A percentile compares a stretch with the other conserved stretches of the same genome.
phyloP scores from a whole-genome alignment of 495 filamentous ascomycete species.

The Viridothelium virens region DNA sequence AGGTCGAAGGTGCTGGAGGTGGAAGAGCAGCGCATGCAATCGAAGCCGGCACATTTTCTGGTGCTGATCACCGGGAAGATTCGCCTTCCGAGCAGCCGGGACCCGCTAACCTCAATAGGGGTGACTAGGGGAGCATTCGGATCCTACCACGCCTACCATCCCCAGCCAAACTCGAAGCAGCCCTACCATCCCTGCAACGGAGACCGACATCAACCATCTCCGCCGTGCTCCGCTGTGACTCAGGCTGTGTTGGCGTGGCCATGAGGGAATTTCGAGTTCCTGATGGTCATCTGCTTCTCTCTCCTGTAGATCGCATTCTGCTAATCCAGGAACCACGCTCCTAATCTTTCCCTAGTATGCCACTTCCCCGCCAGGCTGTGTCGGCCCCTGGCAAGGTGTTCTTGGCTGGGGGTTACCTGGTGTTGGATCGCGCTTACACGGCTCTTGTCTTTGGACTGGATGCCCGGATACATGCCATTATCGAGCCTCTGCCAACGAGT shows the following conservation, averaged over 20 bases:
- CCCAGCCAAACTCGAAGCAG: no score
- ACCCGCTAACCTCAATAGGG: not conserved
- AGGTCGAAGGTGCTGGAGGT: not conserved
- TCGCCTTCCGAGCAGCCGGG: not conserved
- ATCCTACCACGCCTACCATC: not conserved
- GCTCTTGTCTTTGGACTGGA: conserved; percentile 90
- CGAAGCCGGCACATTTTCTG: conserved; percentile 6
- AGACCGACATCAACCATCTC: not conserved
- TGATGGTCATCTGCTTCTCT: not conserved
- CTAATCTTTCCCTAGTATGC: not conserved
- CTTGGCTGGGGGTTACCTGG: conserved; percentile 87
- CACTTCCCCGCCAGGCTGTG: conserved; percentile 48
- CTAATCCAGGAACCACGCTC: conserved; percentile 1
- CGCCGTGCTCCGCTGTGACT: not conserved
- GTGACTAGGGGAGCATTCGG: conserved; percentile 1
- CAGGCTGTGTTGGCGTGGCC: not conserved
- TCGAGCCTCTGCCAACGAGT: conserved; percentile 51
- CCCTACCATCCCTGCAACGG: no score
- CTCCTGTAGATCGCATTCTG: not conserved
- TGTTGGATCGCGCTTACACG: conserved; percentile 80
- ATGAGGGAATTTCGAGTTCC: not conserved
- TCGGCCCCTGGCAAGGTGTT: conserved; percentile 96
- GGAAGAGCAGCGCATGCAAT: not conserved
- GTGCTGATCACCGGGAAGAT: not conserved
- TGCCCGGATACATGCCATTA: conserved; percentile 81